Evolutionary conservation across 768 basidiomycete species (phyloP).

Genomic region (Boletus rubescentipes): DNA sequence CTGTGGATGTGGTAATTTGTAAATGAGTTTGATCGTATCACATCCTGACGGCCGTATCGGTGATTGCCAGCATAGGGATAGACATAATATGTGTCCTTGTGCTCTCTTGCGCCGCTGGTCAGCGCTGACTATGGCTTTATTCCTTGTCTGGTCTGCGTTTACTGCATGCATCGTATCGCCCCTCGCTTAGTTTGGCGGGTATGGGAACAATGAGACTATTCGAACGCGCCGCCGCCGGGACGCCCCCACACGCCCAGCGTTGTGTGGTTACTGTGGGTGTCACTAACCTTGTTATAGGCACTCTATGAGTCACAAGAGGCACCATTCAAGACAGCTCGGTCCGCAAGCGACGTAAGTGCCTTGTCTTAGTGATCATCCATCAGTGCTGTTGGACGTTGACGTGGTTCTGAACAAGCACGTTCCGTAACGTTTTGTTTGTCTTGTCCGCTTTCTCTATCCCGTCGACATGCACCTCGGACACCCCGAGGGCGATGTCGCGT

Average conservation of each 20-base stretch:
- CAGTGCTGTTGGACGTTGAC: not conserved
- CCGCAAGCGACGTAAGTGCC: not conserved
- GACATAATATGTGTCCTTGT: not conserved
- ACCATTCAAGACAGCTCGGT: not conserved
- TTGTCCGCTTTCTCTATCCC: not conserved
- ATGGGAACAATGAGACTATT: not conserved
- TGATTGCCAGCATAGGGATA: constrained; percentile 1
- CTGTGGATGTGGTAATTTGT: not conserved
- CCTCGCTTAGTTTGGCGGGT: not conserved
- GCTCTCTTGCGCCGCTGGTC: not conserved
- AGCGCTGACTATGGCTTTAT: not conserved
- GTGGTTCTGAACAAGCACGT: not conserved
- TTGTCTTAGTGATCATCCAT: not conserved
- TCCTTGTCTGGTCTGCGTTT: not conserved
- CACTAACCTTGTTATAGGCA: not conserved
- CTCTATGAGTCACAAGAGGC: not conserved
- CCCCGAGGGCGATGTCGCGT: not conserved
- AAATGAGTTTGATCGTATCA: constrained; percentile 10
- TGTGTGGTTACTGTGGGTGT: not conserved
- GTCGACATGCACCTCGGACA: constrained; percentile 8
- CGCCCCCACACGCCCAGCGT: not conserved
- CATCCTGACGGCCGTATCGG: not conserved
- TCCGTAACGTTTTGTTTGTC: not conserved
- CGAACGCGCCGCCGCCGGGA: constrained; percentile 1
- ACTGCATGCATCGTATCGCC: not conserved